Conservation (phyloP, 208 protist species). For the Trypanosomatidae sp. region DNA sequence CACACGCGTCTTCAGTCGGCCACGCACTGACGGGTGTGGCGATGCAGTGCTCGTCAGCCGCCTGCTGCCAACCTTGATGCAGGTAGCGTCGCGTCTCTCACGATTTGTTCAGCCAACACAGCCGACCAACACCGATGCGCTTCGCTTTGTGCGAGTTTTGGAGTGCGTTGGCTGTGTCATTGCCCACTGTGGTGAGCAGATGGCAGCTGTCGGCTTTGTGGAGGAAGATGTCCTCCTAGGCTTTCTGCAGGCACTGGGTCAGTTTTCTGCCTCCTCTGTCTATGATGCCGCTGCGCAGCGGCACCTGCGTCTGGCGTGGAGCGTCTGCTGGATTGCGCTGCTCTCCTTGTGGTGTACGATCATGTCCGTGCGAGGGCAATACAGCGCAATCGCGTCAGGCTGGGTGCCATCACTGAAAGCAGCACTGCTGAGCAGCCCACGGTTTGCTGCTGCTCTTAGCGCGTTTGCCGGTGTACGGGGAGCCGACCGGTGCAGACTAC, state of each 20-base stretch:
- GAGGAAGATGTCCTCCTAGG: constrained; percentile 31
- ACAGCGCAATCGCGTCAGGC: constrained; percentile 14
- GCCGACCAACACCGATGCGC: constrained; percentile 16
- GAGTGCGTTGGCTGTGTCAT: constrained; percentile 36
- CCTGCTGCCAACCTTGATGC: constrained; percentile 38
- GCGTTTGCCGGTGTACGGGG: constrained; percentile 29
- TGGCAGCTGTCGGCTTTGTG: constrained; percentile 24
- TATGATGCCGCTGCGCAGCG: constrained; percentile 34
- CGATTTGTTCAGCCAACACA: constrained; percentile 35
- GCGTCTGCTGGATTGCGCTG: constrained; percentile 52
- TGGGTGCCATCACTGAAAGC: constrained; percentile 36
- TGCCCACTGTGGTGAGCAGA: constrained; percentile 11
- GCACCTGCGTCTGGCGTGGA: constrained; percentile 50
- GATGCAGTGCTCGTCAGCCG: constrained; percentile 17
- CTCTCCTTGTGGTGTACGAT: constrained; percentile 41
- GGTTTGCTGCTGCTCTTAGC: constrained; percentile 53
- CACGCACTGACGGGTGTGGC: constrained; percentile 4
- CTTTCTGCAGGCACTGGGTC: constrained; percentile 47
- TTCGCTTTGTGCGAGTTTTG: constrained; percentile 37
- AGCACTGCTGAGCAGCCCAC: constrained; percentile 36
- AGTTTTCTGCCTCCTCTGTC: constrained; percentile 37
- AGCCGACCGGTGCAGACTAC: constrained; percentile 18
- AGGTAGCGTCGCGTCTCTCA: constrained; percentile 29
- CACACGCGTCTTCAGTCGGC: constrained; percentile 19
- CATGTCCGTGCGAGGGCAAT: constrained; percentile 8